Evolutionary conservation across 768 basidiomycete genomes (phyloP), one percentile per base, ranked within the genome.

Genomic region (Strobilomyces confusus): DNA sequence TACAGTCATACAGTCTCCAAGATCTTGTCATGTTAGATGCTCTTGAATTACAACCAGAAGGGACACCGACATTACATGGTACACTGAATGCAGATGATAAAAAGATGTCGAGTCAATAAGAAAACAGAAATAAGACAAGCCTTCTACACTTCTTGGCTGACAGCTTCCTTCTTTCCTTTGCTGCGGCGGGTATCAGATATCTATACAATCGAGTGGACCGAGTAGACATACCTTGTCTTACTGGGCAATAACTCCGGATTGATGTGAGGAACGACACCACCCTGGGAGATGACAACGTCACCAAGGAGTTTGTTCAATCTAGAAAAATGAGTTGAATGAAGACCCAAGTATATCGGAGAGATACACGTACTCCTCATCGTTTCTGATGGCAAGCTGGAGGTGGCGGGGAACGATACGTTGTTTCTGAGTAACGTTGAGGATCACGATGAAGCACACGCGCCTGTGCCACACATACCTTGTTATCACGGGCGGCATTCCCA

Each of bases 391-490:
- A 50, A 95, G 83, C 67, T 95, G 93, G 45, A 95, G 72, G 73
- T 95, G 93, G 64, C 93, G 85, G 50, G 92, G 93, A 22, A 94
- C 89, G 63, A 95, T 94, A 86, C 93, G 92, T 61, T 89, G 86
- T 77, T 94, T 89, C 80, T 90, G 32, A 34, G 33, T 0, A 13
- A 12, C 2, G 20, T 40, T 51, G 22, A 63, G 22, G 1, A 1
- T 0, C 25, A 32, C n/a, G 13, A 34, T 20, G 15, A 6, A 23
- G 14, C 7, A 3, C n/a, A 23, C 23, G 41, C 32, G 14, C 8
- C 12, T 14, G 9, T 9, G 0, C 17, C 20, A 47, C 14, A 34
- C 58, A 44, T 20, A 67, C 69, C 68, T 69, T 69, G 63, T 69
- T 69, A 48, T 69, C 68, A 54, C 68, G 69, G 20, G 68, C 89